Evolutionary conservation across 495 filamentous ascomycete genomes (phyloP).

Genomic region (Aspergillus cavernicola): DNA sequence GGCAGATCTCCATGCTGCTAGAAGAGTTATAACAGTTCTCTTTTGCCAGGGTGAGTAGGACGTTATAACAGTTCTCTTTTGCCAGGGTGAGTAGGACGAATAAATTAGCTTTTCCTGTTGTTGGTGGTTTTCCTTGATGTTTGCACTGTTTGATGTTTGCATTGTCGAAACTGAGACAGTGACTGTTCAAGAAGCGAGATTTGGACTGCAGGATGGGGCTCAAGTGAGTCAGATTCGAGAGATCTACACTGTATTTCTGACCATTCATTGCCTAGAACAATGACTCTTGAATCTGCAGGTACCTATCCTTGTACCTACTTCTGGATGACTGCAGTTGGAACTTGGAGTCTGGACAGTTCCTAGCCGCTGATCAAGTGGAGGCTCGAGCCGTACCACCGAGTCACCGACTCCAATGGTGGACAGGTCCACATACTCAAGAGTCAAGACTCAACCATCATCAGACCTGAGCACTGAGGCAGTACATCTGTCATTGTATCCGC

Average conservation of each 20-base stretch:
- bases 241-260: background rate
- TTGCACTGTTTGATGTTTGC: conserved; percentile 30
- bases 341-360: conserved; percentile 1
- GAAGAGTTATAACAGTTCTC: too few species aligned
- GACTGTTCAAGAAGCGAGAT: background rate
- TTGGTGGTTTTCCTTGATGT: too few species aligned
- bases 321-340: background rate
- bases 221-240: conserved; percentile 10
- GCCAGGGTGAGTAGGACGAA: too few species aligned
- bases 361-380: conserved; percentile 24
- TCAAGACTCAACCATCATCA: conserved; percentile 13
- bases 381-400: conserved; percentile 5
- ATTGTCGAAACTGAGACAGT: background rate
- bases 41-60: too few species aligned
- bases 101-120: too few species aligned
- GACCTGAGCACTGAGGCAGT: conserved; percentile 4
- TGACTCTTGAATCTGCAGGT: background rate
- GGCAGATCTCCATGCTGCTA: too few species aligned
- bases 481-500: too few species aligned
- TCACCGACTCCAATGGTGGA: background rate
- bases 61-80: too few species aligned
- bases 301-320: background rate
- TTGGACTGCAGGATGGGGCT: conserved; percentile 2
- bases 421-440: conserved; percentile 3
- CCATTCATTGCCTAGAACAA: background rate